These are phyloP conservation scores for Chytriomyces confervae DNA, from an alignment of 192 early-diverging fungal species.

Conservation along the genomic window DNA sequence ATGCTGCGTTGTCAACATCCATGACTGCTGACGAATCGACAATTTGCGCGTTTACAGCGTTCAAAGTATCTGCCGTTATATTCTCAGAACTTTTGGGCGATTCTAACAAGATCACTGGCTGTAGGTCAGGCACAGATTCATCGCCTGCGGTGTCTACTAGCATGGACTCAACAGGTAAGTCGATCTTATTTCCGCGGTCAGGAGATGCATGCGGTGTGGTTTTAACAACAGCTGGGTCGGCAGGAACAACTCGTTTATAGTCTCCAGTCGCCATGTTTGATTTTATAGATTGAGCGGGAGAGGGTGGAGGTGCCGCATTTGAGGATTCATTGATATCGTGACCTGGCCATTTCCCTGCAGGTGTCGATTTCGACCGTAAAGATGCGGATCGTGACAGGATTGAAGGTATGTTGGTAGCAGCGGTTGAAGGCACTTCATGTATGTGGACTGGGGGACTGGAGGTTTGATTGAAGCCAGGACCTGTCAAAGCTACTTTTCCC, in stretches of 20 bases:
- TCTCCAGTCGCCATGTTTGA: neutral
- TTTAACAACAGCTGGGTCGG: neutral
- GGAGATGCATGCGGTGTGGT: neutral
- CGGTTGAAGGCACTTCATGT: neutral
- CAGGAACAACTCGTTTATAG: neutral
- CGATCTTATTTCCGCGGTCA: neutral
- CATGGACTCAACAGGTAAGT: neutral
- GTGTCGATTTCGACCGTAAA: neutral
- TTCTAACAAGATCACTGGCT: too few species aligned
- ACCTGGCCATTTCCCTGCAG: neutral
- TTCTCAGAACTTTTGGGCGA: too few species aligned
- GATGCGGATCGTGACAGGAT: neutral
- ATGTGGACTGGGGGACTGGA: neutral
- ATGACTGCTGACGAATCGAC: too few species aligned
- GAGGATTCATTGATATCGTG: neutral
- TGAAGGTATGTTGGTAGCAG: neutral
- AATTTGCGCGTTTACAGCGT: too few species aligned
- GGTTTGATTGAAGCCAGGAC: neutral
- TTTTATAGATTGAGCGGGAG: neutral
- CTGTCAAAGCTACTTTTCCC: neutral
- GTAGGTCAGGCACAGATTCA: too few species aligned
- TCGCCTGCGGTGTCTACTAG: too few species aligned
- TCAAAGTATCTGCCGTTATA: too few species aligned
- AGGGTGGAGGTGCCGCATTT: neutral
- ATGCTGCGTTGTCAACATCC: too few species aligned